Base-by-base conservation (phyloP, 345 rosid species). In the Lenwebbia sp. region DNA sequence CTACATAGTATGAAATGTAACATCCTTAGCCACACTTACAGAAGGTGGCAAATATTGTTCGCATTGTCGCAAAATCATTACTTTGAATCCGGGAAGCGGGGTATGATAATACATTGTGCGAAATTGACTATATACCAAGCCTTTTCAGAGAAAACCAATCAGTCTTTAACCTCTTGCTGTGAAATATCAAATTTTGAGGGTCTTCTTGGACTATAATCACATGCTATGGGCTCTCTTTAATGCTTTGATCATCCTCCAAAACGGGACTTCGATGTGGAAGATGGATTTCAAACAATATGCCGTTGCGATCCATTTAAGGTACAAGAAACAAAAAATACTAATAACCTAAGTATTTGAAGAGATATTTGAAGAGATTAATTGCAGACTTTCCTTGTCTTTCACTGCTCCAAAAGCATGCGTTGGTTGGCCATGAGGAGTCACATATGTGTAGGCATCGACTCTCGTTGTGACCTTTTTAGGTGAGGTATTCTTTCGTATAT, bases 71-170 rank as follows among this genome's bases (percentile, higher is more conserved):
- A 33, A 70, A 13, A 70, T 33, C 33, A 17, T 19, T 25, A 70
- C 13, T 10, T 70, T 0, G 2, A 9, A 30, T 62, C 30, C 40
- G 0, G 4, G 13, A 70, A 33, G 0, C 19, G 13, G 3, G 44
- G 33, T 70, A 17, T 12, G 26, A 70, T 70, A 3, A 33, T 33
- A 17, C 12, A 65, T 33, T 1, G 2, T 10, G 47, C 10, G 37
- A 19, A 9, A 8, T 70, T 0, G 4, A 70, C 7, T 33, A 5
- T 70, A 19, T 33, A 33, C 13, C 78, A 9, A 17, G 26, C 47
- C 10, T 17, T 33, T 65, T 30, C 0, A 30, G 0, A 30, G 44
- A 65, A 15, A 65, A 65, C 13, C 21, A 65, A 30, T 30, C 8
- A 17, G 7, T 33, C 5, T 12, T 33, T 2, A 17, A 5, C 25